Conservation (phyloP, 306 rosid species). For the Fragaria nilgerrensis region DNA sequence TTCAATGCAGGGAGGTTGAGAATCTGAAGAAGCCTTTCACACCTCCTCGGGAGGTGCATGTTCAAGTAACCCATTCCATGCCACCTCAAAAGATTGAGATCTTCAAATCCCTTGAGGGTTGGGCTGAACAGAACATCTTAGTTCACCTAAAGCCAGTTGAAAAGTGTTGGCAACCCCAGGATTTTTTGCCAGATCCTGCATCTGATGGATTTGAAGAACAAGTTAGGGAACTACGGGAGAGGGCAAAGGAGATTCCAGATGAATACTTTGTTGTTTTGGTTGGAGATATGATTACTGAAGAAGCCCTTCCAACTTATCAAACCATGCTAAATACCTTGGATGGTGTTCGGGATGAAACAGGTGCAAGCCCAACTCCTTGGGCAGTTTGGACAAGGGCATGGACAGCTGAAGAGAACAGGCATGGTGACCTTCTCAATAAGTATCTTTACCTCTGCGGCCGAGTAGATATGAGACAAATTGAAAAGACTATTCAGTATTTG, state of each 20-base stretch:
- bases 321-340: constrained; percentile 90
- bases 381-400: constrained; percentile 96
- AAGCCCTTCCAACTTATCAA: constrained; percentile 93
- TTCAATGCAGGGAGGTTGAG: constrained; percentile 60
- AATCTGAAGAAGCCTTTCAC: constrained; percentile 64
- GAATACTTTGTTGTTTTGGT: constrained; percentile 85
- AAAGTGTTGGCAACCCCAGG: constrained; percentile 95
- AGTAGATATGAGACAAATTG: constrained; percentile 89
- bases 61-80: constrained; percentile 86
- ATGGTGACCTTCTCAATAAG: constrained; percentile 89
- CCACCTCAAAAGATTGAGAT: constrained; percentile 85
- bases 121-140: constrained; percentile 81
- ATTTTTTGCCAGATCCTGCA: constrained; percentile 77
- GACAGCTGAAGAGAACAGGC: constrained; percentile 97
- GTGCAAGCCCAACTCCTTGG: constrained; percentile 89
- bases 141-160: constrained; percentile 77
- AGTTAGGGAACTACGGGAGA: constrained; percentile 69
- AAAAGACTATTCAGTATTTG: constrained; percentile 87
- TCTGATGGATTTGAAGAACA: constrained; percentile 80
- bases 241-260: constrained; percentile 83
- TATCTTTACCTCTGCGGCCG: constrained; percentile 87
- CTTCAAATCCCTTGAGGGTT: constrained; percentile 74
- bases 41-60: constrained; percentile 84
- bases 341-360: constrained; percentile 90
- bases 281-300: constrained; percentile 94